Evolutionary conservation across 495 filamentous ascomycete species (phyloP).

Genomic region (Penicillium macrosclerotiorum): DNA sequence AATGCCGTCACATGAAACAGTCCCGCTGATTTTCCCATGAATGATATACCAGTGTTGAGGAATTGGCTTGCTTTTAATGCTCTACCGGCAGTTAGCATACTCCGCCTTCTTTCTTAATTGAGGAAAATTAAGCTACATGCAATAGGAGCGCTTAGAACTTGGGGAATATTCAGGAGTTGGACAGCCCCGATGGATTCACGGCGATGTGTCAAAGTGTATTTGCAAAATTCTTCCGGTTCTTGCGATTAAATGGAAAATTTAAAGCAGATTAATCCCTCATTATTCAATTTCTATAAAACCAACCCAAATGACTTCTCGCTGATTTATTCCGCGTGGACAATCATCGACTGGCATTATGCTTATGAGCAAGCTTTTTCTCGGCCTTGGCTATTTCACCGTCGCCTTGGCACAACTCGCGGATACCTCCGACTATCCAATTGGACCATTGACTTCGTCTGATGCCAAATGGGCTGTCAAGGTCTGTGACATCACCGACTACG

Average conservation of each 20-base stretch:
- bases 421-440: constrained; percentile 21
- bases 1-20: neutral
- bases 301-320: neutral
- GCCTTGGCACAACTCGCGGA: constrained; percentile 10
- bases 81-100: neutral
- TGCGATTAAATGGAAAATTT: neutral
- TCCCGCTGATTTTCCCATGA: constrained; percentile 5
- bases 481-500: constrained; percentile 23
- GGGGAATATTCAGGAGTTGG: neutral
- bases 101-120: neutral
- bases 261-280: neutral
- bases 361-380: constrained; percentile 2
- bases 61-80: neutral
- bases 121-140: neutral
- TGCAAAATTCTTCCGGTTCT: neutral
- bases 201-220: neutral
- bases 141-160: neutral
- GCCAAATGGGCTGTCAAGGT: constrained; percentile 21
- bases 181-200: too few relatives aligned
- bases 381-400: constrained; percentile 6
- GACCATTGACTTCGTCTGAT: constrained; percentile 27
- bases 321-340: neutral
- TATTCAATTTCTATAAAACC: neutral
- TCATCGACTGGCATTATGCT: constrained; percentile 6
- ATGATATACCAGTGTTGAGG: neutral